Conservation (phyloP, 768 basidiomycete genomes). For the Lactifluus volemus region DNA sequence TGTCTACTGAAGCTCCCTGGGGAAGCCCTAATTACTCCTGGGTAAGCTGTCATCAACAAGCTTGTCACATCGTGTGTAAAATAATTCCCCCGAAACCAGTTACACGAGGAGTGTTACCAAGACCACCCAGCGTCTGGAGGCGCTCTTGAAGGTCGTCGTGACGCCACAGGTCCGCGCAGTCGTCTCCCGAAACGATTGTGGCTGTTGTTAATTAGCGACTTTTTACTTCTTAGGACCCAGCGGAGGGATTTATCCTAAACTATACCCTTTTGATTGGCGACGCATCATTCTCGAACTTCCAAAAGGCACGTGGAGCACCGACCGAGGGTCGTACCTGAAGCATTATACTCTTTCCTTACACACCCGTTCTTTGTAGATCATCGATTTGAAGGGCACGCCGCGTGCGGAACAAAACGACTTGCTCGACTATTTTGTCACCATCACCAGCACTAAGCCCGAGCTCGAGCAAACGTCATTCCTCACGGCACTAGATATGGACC, state of each 20-base stretch:
- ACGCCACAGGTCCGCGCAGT: conserved; percentile 67
- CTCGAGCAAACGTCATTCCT: conserved; percentile 89
- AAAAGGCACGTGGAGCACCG: conserved; percentile 57
- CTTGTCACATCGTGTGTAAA: not conserved
- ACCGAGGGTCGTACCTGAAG: not conserved
- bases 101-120: conserved; percentile 80
- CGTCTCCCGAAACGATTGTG: not conserved
- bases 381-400: conserved; percentile 90
- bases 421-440: conserved; percentile 83
- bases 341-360: not conserved
- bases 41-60: conserved; percentile 31
- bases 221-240: conserved; percentile 55
- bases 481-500: conserved; percentile 93
- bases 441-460: conserved; percentile 87
- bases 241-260: conserved; percentile 91
- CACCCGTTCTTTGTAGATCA: conserved; percentile 44
- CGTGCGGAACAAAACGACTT: conserved; percentile 81
- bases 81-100: conserved; percentile 31
- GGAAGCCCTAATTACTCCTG: conserved; percentile 46
- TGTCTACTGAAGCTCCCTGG: conserved; percentile 80
- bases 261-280: conserved; percentile 93
- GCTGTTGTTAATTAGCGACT: conserved; percentile 2
- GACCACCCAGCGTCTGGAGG: conserved; percentile 74
- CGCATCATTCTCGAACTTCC: conserved; percentile 94
- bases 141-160: conserved; percentile 89